A percentile compares a stretch with the other conserved stretches of the same genome.
These are phyloP conservation scores for Diaporthe sp. DNA, from an alignment of 2,329 filamentous ascomycete species.

Conservation along the genomic window DNA sequence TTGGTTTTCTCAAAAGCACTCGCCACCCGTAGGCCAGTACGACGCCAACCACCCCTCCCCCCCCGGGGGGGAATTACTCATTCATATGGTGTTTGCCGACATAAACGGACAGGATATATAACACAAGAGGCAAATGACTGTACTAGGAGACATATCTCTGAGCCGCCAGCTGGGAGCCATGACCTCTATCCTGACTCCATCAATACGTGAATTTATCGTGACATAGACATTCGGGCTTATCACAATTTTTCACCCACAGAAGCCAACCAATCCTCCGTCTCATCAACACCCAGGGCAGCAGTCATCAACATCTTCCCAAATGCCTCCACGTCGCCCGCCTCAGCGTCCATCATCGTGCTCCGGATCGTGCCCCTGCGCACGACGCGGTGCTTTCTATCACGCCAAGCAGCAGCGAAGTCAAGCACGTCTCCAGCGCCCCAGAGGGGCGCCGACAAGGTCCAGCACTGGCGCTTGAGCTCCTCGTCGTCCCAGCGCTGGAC, in stretches of 20 bases:
- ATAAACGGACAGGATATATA: background rate
- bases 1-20: background rate
- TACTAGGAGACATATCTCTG: background rate
- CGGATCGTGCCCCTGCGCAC: slow-evolving; percentile 47
- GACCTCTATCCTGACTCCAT: background rate
- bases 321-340: slow-evolving; percentile 43
- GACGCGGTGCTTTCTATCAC: slow-evolving; percentile 52
- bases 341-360: slow-evolving; percentile 39
- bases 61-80: no score
- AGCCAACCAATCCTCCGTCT: slow-evolving; percentile 44
- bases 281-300: slow-evolving; percentile 44
- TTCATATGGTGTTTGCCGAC: background rate
- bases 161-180: background rate
- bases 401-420: slow-evolving; percentile 57
- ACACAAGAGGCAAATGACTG: no score
- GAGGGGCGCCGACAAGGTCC: slow-evolving; percentile 56
- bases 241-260: slow-evolving; percentile 36
- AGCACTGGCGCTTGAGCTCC: slow-evolving; percentile 52
- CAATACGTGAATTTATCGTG: background rate
- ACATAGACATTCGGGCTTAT: background rate
- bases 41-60: background rate
- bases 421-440: slow-evolving; percentile 54
- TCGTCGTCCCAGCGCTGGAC: slow-evolving; percentile 48
- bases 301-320: slow-evolving; percentile 46
- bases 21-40: no score